Evolutionary conservation across 441 rosid genomes (phyloP), one percentile per base, ranked within the genome.

Genomic region (Bocquillonia castaneifolia): DNA sequence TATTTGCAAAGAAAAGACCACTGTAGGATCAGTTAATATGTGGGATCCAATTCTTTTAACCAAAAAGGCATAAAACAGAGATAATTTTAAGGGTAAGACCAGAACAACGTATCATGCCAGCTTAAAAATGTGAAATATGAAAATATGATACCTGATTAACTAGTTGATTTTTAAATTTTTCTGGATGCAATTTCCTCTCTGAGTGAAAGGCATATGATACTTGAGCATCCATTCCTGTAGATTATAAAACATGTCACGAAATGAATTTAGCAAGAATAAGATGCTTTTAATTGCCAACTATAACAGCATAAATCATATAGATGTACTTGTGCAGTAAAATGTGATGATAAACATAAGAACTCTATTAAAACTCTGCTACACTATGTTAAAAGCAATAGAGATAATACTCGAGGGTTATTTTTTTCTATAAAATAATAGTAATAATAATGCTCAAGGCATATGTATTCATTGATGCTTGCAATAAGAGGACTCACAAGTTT

Each of bases 181-280:
- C 99, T 6, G 99, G 99, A 72, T 91, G 91, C 68, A 81, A 58
- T 79, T 83, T 93, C 67, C 99, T 77, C 78, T 91, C 93, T 34
- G 90, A 89, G 68, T 93, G 99, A 86, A 93, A 93, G 57, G 96
- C 93, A 81, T 88, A 89, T 51, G 99, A 91, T 70, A 93, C 60
- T 81, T 93, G 99, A 75, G 99, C 96, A 81, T 93, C 97, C 99
- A 91, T 93, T 72, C 99, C 99, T 93, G 80, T 31, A 73, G 31
- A 55, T 58, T 74, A 63, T 59, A 74, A 20, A 63, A 69, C 54
- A 45, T 20, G 31, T 6, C 45, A 71, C 2, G 28, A 15, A 52
- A 7, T 23, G 50, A 22, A 45, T 62, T 67, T 18, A 23, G 45
- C 68, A 68, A 25, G 47, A 42, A 42, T 36, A 3, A 9, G 40